Percentiles rank a stretch among this genome's conserved stretches.
Conservation (phyloP, 495 filamentous ascomycete genomes). For the Podospora anserina region DNA sequence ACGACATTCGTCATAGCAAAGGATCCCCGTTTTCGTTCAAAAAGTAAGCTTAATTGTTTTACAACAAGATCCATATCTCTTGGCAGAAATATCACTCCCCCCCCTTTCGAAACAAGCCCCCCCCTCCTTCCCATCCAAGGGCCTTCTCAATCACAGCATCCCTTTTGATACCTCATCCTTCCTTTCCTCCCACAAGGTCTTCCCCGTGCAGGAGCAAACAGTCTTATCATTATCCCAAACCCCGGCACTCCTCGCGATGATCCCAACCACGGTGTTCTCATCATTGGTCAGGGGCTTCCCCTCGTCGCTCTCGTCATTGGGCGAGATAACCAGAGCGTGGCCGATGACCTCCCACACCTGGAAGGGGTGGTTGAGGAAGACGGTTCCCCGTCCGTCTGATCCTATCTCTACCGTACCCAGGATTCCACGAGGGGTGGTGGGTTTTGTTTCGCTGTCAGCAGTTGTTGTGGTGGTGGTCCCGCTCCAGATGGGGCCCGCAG, state of each 20-base stretch:
- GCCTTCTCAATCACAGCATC: conserved; percentile 58
- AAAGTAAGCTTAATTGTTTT: background rate
- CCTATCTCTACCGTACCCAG: conserved; percentile 75
- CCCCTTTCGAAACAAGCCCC: background rate
- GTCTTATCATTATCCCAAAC: conserved; percentile 99
- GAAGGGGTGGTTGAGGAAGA: conserved; percentile 75
- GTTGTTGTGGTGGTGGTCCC: conserved; percentile 25
- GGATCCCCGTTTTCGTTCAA: background rate
- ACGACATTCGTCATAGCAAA: background rate
- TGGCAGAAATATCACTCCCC: background rate
- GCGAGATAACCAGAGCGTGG: conserved; percentile 78
- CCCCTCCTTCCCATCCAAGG: background rate
- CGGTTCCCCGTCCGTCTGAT: conserved; percentile 62
- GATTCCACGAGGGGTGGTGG: conserved; percentile 49
- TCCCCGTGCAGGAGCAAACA: conserved; percentile 89
- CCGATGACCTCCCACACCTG: conserved; percentile 96
- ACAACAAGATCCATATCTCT: background rate
- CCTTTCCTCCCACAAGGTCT: conserved; percentile 97
- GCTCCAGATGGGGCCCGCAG: conserved; percentile 80
- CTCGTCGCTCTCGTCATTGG: conserved; percentile 46
- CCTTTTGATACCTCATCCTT: conserved; percentile 83
- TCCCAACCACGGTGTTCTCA: conserved; percentile 79
- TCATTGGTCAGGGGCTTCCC: conserved; percentile 62
- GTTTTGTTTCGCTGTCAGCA: background rate
- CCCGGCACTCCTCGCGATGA: conserved; percentile 90